Percentiles rank a stretch among this genome's conserved stretches.
These are phyloP conservation scores for Ilyonectria destructans DNA, from an alignment of 2,329 filamentous ascomycete species.

Conservation along the genomic window DNA sequence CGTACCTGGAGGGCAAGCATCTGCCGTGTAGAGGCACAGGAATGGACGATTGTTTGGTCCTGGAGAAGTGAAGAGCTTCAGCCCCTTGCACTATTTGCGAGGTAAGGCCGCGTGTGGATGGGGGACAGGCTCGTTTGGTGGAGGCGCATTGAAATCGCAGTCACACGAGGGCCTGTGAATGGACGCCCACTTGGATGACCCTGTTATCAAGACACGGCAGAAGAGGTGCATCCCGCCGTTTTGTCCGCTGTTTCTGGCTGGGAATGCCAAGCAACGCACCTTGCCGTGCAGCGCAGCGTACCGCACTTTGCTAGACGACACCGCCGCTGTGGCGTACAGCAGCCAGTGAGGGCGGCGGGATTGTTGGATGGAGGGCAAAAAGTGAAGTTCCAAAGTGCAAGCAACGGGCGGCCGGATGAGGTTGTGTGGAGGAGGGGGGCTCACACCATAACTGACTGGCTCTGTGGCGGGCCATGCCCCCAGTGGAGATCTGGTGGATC, in stretches of 20 bases:
- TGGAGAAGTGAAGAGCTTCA: slow-evolving; percentile 24
- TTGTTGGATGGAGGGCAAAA: slow-evolving; percentile 10
- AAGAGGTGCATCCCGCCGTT: slow-evolving; percentile 24
- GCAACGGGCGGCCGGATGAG: slow-evolving; percentile 17
- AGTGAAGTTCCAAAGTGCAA: slow-evolving; percentile 10
- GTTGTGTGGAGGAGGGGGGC: slow-evolving; percentile 16
- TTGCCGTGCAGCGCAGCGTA: slow-evolving; percentile 15
- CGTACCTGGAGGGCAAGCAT: slow-evolving; percentile 30
- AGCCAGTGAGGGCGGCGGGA: slow-evolving; percentile 12
- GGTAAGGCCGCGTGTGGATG: slow-evolving; percentile 31
- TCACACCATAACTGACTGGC: neutral
- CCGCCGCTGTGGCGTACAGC: slow-evolving; percentile 6
- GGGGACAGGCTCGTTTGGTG: slow-evolving; percentile 29
- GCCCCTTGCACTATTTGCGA: slow-evolving; percentile 27
- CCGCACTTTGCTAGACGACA: slow-evolving; percentile 12
- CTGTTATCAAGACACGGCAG: slow-evolving; percentile 12
- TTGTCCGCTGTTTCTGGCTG: slow-evolving; percentile 14
- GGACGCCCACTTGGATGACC: slow-evolving; percentile 29
- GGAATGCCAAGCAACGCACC: slow-evolving; percentile 19
- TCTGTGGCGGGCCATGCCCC: neutral
- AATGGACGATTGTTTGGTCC: slow-evolving; percentile 24
- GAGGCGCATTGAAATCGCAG: slow-evolving; percentile 30
- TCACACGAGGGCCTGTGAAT: slow-evolving; percentile 29
- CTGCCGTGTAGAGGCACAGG: neutral
- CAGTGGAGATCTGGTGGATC: slow-evolving; percentile 18